A percentile compares a stretch with the other conserved stretches of the same genome.
phyloP scores from a whole-genome alignment of 805 yeast genomes.

The Candida germanica region DNA sequence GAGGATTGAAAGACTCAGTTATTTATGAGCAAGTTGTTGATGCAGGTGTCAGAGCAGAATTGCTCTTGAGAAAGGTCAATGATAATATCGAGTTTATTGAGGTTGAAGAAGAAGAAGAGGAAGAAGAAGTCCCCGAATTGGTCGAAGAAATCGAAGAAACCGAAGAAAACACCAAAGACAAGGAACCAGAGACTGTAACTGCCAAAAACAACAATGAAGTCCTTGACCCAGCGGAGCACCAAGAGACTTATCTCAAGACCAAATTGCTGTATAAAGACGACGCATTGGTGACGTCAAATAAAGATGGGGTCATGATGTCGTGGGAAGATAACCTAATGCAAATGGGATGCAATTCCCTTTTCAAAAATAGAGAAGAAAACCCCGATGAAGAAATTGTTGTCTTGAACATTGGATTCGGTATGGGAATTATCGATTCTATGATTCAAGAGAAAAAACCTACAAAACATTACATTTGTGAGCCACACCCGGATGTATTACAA shows the following conservation, averaged over 20 bases:
- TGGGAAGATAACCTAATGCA: conserved; percentile 89
- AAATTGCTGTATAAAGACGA: conserved; percentile 64
- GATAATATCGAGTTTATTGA: conserved; percentile 62
- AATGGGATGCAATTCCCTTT: conserved; percentile 73
- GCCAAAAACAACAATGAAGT: background rate
- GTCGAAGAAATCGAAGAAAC: conserved; percentile 3
- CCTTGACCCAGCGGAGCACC: conserved; percentile 59
- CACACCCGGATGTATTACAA: conserved; percentile 84
- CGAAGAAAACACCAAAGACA: conserved; percentile 4
- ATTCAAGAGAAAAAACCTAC: conserved; percentile 59
- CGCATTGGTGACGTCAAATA: conserved; percentile 68
- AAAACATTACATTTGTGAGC: conserved; percentile 86
- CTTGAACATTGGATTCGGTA: conserved; percentile 89
- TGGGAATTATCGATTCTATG: conserved; percentile 90
- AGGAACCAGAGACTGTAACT: background rate
- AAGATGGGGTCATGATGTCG: conserved; percentile 96
- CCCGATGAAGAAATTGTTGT: conserved; percentile 46
- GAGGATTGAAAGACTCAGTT: conserved; percentile 38
- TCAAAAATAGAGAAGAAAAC: conserved; percentile 39
- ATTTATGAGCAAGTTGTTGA: conserved; percentile 57
- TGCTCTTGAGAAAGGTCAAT: conserved; percentile 67
- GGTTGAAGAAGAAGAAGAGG: conserved; percentile 24
- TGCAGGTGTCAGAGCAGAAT: conserved; percentile 90
- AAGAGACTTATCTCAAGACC: conserved; percentile 60
- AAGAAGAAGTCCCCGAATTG: conserved; percentile 19